Conservation (phyloP, 1,284 basidiomycete genomes). For the Apiotrichum montevideense region DNA sequence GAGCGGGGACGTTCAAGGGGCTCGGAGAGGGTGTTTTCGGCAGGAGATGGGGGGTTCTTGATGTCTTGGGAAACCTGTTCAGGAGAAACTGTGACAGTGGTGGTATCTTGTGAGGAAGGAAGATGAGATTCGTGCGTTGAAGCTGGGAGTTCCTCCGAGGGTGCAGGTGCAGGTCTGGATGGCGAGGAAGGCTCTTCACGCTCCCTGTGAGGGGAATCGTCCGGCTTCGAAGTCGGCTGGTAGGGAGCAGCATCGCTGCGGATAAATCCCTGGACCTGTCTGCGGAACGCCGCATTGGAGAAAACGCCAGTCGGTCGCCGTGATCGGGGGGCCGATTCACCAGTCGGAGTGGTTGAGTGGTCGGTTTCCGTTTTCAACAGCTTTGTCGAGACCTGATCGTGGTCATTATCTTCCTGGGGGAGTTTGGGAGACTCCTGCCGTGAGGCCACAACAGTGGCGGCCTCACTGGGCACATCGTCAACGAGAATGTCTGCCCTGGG, state of each 20-base stretch:
- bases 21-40: neutral
- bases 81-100: no score
- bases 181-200: neutral
- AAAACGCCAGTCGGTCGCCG: slow-evolving; percentile 1
- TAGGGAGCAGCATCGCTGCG: neutral
- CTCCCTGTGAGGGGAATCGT: neutral
- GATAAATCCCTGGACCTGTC: slow-evolving; percentile 9
- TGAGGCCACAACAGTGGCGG: no score
- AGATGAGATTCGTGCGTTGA: no score
- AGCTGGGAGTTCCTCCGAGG: neutral
- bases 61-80: neutral
- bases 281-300: slow-evolving; percentile 3
- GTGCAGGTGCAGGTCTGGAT: neutral
- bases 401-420: neutral
- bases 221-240: neutral
- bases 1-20: neutral
- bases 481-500: no score
- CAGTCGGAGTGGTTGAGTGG: neutral
- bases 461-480: no score
- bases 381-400: neutral
- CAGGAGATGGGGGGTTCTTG: neutral
- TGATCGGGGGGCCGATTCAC: neutral
- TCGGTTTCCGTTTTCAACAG: neutral
- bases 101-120: no score
- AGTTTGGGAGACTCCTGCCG: no score